Conservation (phyloP, 2,329 filamentous ascomycete genomes). For the Calonectria hawksworthii region DNA sequence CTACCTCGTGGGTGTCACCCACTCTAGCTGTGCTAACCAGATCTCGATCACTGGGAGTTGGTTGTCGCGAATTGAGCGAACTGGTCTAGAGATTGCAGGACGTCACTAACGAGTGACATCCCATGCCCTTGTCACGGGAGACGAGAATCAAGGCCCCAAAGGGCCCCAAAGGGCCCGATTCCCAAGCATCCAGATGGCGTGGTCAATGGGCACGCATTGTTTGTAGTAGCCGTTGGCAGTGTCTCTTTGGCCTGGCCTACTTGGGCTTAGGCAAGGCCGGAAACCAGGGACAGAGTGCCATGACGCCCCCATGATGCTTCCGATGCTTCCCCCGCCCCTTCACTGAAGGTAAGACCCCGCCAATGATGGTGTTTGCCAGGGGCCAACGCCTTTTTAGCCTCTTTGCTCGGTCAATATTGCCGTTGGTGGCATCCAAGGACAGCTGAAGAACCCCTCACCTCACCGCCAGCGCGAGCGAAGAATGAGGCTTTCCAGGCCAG, state of each 20-base stretch:
- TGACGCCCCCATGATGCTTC: conserved; percentile 27
- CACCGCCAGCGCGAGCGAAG: conserved; percentile 14
- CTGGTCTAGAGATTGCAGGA: conserved; percentile 35
- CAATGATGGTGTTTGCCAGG: conserved; percentile 9
- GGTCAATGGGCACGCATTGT: conserved; percentile 31
- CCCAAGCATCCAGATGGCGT: conserved; percentile 27
- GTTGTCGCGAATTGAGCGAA: conserved; percentile 41
- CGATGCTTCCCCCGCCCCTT: conserved; percentile 4
- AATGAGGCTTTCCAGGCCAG: neutral
- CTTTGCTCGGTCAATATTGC: conserved; percentile 10
- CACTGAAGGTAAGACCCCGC: neutral
- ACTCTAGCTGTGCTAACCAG: conserved; percentile 19
- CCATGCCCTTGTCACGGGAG: conserved; percentile 12
- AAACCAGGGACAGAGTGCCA: conserved; percentile 21
- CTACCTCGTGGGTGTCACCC: conserved; percentile 24
- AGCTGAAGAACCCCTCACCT: conserved; percentile 19
- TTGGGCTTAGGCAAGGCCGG: conserved; percentile 20
- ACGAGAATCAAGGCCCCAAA: conserved; percentile 25
- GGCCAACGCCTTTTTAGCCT: conserved; percentile 6
- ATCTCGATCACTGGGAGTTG: conserved; percentile 41
- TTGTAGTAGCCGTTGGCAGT: conserved; percentile 6
- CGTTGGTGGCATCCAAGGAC: conserved; percentile 20
- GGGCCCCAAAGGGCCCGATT: conserved; percentile 22
- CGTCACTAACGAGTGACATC: conserved; percentile 28
- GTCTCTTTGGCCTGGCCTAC: conserved; percentile 7